phyloP scores from a whole-genome alignment of 805 yeast genomes.

The Zygoascus tannicola region DNA sequence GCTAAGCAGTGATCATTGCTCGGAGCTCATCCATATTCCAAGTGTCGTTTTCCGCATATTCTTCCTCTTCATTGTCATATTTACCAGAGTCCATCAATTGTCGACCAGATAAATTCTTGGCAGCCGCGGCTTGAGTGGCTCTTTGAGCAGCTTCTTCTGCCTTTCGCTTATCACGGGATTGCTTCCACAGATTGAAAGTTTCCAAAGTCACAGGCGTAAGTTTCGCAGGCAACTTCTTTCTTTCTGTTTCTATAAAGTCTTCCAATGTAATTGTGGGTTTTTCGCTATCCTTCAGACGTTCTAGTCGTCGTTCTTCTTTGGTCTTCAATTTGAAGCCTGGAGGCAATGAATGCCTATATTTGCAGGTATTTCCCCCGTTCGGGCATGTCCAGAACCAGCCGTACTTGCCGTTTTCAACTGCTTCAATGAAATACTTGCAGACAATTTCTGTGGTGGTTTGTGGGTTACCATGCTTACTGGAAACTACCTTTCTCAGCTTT shows the following conservation, averaged over 20 bases:
- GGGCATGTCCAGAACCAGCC: constrained; percentile 99
- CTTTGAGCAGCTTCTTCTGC: constrained; percentile 36
- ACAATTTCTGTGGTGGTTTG: constrained; percentile 90
- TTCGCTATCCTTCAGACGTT: constrained; percentile 70
- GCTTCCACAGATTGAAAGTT: constrained; percentile 76
- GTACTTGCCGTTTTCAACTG: constrained; percentile 93
- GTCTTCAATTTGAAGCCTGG: constrained; percentile 96
- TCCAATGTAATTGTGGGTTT: constrained; percentile 90
- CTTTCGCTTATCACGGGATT: constrained; percentile 41
- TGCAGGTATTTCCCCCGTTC: constrained; percentile 85
- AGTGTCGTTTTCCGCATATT: constrained; percentile 22
- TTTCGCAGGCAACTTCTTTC: constrained; percentile 67
- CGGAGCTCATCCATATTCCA: constrained; percentile 32
- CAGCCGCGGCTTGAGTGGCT: constrained; percentile 12
- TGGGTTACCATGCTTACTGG: constrained; percentile 90
- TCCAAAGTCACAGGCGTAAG: constrained; percentile 79
- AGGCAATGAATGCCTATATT: constrained; percentile 90
- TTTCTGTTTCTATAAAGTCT: constrained; percentile 90
- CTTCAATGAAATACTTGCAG: constrained; percentile 90
- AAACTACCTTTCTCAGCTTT: constrained; percentile 74
- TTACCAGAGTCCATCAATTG: constrained; percentile 34
- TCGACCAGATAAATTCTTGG: constrained; percentile 26
- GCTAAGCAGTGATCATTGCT: constrained; percentile 8
- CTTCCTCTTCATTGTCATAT: constrained; percentile 26
- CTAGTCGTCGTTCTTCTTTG: constrained; percentile 87